Base-by-base conservation (phyloP, 768 basidiomycete species). In the Tricholoma terreum region DNA sequence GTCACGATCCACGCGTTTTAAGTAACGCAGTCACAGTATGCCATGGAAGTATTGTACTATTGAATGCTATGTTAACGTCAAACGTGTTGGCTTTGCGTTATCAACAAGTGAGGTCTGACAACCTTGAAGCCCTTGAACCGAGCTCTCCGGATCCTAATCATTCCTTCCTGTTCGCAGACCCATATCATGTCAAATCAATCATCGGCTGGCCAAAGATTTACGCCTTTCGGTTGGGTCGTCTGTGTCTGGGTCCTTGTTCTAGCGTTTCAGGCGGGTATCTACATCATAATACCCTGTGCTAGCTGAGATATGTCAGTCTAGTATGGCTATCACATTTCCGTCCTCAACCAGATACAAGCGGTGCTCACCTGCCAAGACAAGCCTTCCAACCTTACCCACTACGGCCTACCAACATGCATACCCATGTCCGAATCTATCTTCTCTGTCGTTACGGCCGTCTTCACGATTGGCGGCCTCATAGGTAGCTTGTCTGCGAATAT, bases 321-420 rank as follows among this genome's bases (percentile, higher is more conserved):
- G 83, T 92, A 92, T 74, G 94, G 94, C n/a, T 97, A 90, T 71
- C 92, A 96, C 70, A 91, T 94, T 40, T 90, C 93, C 1, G 87
- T 87, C 14, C 81, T 98, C 58, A 98, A 98, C 69, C 93, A 94
- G 68, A 86, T 95, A 22, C 86, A 92, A 66, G 81, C 80, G 4
- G 84, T 87, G 42, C 68, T 94, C 56, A 92, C 89, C 3, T 96
- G 93, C 74, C 80, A 80, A 51, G 63, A 61, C 30, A 55, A 62
- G 22, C 45, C 58, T 6, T 61, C 69, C 31, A 54, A 67, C 55
- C 46, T 70, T 53, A 34, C 50, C 11, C 59, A 66, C 46, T 69
- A 75, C 64, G 75, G 74, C 9, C 74, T 91, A 8, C 83, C 90
- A 2, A 78, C 84, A 34, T 96, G 94, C 74, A 86, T 96, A 31